A percentile compares a stretch with the other conserved stretches of the same genome.
These are phyloP conservation scores for Salix purpurea DNA, from an alignment of 345 rosid genomes.

Conservation along the genomic window DNA sequence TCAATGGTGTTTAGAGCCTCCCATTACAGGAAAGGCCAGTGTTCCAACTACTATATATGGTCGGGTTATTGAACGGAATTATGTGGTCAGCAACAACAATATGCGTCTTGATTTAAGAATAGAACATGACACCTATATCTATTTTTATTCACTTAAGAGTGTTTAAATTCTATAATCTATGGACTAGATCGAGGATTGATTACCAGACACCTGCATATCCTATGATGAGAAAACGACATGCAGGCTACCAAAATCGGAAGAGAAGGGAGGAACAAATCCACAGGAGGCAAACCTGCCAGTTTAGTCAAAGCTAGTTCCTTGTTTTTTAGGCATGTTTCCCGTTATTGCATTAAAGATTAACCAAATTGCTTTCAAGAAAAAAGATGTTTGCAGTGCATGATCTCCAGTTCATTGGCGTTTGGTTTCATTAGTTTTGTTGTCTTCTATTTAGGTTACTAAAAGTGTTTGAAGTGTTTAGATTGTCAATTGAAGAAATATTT, in stretches of 20 bases:
- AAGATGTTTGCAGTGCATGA: too few species aligned
- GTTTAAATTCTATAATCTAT: background rate
- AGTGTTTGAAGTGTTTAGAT: too few species aligned
- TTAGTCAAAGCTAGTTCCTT: background rate
- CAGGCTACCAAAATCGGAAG: background rate
- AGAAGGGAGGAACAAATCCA: background rate
- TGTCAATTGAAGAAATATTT: too few species aligned
- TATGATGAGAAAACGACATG: background rate
- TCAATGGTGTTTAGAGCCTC: background rate
- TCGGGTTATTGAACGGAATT: background rate
- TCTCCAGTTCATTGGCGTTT: background rate
- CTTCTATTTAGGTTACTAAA: too few species aligned
- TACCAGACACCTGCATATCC: background rate
- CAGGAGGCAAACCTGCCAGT: background rate
- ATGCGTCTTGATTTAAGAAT: too few species aligned
- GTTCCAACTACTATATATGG: background rate
- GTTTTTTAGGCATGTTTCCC: background rate
- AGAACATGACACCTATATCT: background rate
- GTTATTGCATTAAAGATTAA: background rate
- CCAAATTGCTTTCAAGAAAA: background rate
- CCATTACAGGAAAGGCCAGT: background rate
- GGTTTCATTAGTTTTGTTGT: too few species aligned
- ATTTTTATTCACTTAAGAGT: background rate
- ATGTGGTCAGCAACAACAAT: background rate
- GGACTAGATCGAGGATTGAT: background rate